Percentiles rank a stretch among this genome's conserved stretches.
Evolutionary conservation across 305 asterid genomes (phyloP).

Genomic region (Galium porrigens): DNA sequence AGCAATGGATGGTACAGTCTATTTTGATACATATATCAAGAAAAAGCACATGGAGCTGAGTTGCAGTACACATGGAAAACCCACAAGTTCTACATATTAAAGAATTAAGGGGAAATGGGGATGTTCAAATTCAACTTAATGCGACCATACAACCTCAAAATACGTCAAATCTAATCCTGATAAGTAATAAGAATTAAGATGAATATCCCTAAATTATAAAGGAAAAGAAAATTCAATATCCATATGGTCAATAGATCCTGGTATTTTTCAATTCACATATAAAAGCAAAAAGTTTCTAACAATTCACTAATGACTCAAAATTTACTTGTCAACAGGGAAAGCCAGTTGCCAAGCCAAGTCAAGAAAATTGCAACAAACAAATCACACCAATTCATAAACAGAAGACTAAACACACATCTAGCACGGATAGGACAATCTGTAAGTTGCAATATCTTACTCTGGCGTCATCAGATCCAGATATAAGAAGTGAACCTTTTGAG

Average conservation of each 20-base stretch:
- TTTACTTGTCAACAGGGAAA: neutral
- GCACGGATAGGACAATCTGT: neutral
- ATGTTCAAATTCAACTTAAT: neutral
- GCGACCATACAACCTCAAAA: neutral
- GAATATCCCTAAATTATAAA: neutral
- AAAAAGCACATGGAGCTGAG: neutral
- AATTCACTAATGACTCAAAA: neutral
- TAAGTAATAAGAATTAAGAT: neutral
- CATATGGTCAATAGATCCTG: slow-evolving; percentile 4
- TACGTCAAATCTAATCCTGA: neutral
- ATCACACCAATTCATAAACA: neutral
- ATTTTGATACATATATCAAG: neutral
- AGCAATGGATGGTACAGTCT: neutral
- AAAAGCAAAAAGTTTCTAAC: neutral
- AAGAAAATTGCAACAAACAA: neutral
- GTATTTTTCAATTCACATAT: neutral
- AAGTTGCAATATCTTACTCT: slow-evolving; percentile 38
- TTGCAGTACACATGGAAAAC: neutral
- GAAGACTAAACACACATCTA: neutral
- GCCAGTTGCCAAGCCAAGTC: neutral
- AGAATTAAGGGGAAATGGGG: neutral
- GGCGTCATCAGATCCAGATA: slow-evolving; percentile 97
- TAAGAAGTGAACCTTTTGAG: slow-evolving; percentile 65
- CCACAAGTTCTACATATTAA: neutral
- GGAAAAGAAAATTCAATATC: neutral